Evolutionary conservation across 139 green algal genomes (phyloP).

Genomic region (Desmodesmus armatus): DNA sequence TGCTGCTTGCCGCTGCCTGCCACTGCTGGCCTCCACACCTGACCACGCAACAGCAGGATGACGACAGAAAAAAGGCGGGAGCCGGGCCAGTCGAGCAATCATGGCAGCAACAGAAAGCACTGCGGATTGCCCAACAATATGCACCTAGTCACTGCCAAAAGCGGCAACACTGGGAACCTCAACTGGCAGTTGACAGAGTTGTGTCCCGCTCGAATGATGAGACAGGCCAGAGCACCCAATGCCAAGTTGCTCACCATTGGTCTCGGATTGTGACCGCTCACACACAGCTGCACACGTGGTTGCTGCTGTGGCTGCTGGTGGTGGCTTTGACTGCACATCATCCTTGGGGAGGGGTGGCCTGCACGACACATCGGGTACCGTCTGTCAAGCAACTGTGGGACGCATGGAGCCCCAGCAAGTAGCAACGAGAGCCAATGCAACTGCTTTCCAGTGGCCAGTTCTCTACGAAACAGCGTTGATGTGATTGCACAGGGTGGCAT

Average conservation of each 20-base stretch:
- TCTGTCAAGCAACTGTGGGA: too few species aligned
- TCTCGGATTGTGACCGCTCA: conserved; percentile 34
- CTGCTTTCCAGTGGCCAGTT: not conserved
- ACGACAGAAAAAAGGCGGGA: not conserved
- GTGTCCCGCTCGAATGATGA: too few species aligned
- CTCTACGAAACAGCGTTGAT: not conserved
- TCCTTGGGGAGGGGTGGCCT: conserved; percentile 11
- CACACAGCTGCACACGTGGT: conserved; percentile 36
- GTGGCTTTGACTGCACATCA: not conserved
- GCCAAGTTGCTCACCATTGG: conserved; percentile 21
- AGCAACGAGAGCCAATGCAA: not conserved
- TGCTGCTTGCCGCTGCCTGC: not conserved
- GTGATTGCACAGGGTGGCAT: too few species aligned
- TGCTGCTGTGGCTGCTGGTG: conserved; percentile 5
- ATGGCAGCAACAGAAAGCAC: not conserved
- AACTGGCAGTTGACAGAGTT: too few species aligned
- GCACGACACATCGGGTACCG: too few species aligned
- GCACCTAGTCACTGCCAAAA: not conserved
- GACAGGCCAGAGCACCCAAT: too few species aligned
- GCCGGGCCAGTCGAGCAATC: not conserved
- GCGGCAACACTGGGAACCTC: not conserved
- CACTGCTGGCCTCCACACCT: conserved; percentile 35
- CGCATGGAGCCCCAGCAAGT: too few species aligned
- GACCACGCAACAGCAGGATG: not conserved
- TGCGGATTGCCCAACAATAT: not conserved